phyloP scores from a whole-genome alignment of 208 protist species.

The Trypanosoma scelopori region DNA sequence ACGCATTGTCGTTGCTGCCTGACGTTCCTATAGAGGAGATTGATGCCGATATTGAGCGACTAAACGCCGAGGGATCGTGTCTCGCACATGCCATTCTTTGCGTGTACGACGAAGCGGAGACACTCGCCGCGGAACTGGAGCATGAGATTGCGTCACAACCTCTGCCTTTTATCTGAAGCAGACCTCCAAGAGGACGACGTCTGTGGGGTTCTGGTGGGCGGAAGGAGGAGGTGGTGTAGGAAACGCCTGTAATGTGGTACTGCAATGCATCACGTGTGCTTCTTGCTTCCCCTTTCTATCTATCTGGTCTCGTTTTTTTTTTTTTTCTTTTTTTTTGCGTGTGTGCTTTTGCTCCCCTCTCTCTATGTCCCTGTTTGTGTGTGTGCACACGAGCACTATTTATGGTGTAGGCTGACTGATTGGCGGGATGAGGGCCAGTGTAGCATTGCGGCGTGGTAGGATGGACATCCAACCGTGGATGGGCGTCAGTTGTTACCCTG shows the following conservation, averaged over 20 bases:
- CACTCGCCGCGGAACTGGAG: slow-evolving; percentile 48
- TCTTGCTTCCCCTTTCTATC: too few relatives aligned
- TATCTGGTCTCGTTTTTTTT: not conserved
- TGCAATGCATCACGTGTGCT: not conserved
- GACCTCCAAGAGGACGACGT: not conserved
- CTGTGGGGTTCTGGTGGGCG: not conserved
- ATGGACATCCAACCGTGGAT: slow-evolving; percentile 77
- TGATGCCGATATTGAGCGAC: slow-evolving; percentile 59
- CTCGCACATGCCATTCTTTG: slow-evolving; percentile 60
- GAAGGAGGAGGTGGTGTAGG: not conserved
- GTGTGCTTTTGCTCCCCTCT: not conserved
- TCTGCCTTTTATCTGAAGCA: slow-evolving; percentile 38
- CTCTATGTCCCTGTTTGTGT: too few relatives aligned
- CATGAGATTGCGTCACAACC: slow-evolving; percentile 37
- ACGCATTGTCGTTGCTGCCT: slow-evolving; percentile 42
- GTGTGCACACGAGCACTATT: not conserved
- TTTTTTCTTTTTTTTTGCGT: slow-evolving; percentile 7
- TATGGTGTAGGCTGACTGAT: not conserved
- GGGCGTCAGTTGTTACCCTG: slow-evolving; percentile 73
- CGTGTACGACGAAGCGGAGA: slow-evolving; percentile 69
- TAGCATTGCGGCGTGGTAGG: slow-evolving; percentile 50
- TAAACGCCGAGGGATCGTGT: slow-evolving; percentile 48
- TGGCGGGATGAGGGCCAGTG: slow-evolving; percentile 26
- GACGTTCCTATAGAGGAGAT: slow-evolving; percentile 61
- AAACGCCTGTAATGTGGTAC: not conserved